These are phyloP conservation scores for Tuctoria greenei DNA, from an alignment of 176 grass and related monocot genomes.

Conservation along the genomic window DNA sequence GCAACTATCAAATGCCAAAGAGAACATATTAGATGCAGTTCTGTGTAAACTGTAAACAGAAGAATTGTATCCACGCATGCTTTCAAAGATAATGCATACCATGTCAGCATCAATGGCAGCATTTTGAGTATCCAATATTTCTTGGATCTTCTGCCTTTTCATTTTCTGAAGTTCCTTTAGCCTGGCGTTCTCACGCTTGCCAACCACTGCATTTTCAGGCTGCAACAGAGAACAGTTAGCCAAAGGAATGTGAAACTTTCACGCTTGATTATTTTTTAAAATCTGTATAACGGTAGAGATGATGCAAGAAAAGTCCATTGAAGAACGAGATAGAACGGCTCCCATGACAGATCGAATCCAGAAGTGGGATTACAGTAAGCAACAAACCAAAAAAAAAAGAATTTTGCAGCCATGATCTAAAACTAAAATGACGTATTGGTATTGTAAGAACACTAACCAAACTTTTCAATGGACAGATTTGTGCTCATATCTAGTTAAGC, in stretches of 20 bases:
- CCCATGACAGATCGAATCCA: background rate
- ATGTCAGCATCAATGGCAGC: conserved; percentile 87
- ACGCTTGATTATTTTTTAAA: background rate
- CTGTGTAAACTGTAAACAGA: background rate
- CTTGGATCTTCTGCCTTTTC: conserved; percentile 81
- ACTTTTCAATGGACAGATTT: background rate
- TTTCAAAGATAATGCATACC: conserved; percentile 36
- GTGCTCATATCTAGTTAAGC: background rate
- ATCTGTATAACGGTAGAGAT: background rate
- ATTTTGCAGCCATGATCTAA: background rate
- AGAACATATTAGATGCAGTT: background rate
- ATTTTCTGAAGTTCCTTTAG: conserved; percentile 65
- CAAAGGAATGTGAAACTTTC: background rate
- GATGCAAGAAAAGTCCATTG: background rate
- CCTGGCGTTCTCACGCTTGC: conserved; percentile 75
- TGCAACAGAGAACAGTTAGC: conserved; percentile 25
- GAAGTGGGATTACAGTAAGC: background rate
- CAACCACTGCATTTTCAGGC: conserved; percentile 50
- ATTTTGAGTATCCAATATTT: conserved; percentile 79
- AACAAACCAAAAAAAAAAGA: background rate
- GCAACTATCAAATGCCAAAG: background rate
- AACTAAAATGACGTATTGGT: background rate
- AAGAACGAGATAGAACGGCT: background rate
- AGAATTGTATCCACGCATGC: background rate
- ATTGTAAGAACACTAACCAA: background rate